Evolutionary conservation across 371 early-diverging fungal genomes (phyloP).

Genomic region (Mucor velutinosus): DNA sequence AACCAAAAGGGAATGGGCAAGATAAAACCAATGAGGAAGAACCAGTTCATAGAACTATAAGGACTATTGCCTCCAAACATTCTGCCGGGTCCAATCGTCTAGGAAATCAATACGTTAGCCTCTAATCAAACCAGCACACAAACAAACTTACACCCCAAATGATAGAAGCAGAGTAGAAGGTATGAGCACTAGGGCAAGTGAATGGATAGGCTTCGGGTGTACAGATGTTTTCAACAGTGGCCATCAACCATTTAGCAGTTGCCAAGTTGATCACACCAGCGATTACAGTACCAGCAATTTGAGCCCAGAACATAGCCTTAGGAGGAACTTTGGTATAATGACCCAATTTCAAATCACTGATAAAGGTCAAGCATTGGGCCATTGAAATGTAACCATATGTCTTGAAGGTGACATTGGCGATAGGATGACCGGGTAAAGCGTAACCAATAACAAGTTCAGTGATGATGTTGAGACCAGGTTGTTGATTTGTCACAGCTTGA

Average conservation of each 20-base stretch:
- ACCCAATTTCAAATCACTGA: constrained; percentile 67
- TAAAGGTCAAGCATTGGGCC: constrained; percentile 61
- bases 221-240: constrained; percentile 60
- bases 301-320: constrained; percentile 67
- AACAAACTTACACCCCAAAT: constrained; percentile 60
- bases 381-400: constrained; percentile 66
- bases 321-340: constrained; percentile 76
- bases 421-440: constrained; percentile 64
- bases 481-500: constrained; percentile 70
- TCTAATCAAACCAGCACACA: too few species aligned
- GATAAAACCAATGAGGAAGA: constrained; percentile 67
- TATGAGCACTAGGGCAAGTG: constrained; percentile 65
- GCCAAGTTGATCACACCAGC: constrained; percentile 64
- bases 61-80: constrained; percentile 68
- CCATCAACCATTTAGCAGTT: constrained; percentile 70
- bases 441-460: constrained; percentile 71
- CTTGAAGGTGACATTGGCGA: constrained; percentile 71
- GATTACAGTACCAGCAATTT: constrained; percentile 59
- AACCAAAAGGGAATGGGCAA: constrained; percentile 66
- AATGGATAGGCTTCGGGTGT: constrained; percentile 48
- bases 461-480: constrained; percentile 75
- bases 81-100: constrained; percentile 65
- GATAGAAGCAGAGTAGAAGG: constrained; percentile 67
- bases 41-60: constrained; percentile 57
- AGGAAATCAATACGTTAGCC: too few species aligned